Evolutionary conservation across 2,329 filamentous ascomycete genomes (phyloP), one percentile per base, ranked within the genome.

Genomic region (Leptoxyphium fumago): DNA sequence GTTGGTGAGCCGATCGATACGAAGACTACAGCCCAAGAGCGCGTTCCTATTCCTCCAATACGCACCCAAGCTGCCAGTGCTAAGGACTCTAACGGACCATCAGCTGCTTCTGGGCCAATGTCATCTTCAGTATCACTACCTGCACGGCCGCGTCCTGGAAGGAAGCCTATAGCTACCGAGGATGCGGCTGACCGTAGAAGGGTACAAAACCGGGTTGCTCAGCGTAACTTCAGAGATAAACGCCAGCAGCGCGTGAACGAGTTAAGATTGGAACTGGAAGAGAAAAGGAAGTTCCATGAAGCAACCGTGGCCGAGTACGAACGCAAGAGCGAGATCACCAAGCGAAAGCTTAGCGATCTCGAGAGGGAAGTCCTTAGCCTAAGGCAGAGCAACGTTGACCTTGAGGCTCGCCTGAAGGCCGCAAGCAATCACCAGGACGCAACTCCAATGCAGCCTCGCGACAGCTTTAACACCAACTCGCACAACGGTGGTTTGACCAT

Each of bases 121-220:
- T 62, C 60, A 49, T 53, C 48, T 18, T 56, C 41, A 38, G 59
- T 64, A 52, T 53, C 51, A 2, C 55, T 71, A 17, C 66, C 64
- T 29, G 56, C 66, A 5, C 62, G 68, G 18, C 67, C 68, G 7
- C 68, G 66, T 70, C 89, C 91, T 17, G 89, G 89, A 41, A 79
- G 89, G 54, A 96, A 96, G 71, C 88, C 89, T 2, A 55, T 61
- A 40, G 44, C 50, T 26, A 85, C 86, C 40, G 88, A 95, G 59
- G 93, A 88, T 43, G 87, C 88, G 11, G 84, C 84, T 1, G 94
- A 87, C 38, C 94, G 94, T 68, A 78, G 91, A 52, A 93, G 95
- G 69, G 84, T 85, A 1, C 91, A 96, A 67, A 96, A 96, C 63
- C 77, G 91, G 47, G 84, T 85, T 40, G 89, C 89, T 2, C 89